Evolutionary conservation across 176 grass and related monocot genomes (phyloP).

Genomic region (Oryza longistaminata): DNA sequence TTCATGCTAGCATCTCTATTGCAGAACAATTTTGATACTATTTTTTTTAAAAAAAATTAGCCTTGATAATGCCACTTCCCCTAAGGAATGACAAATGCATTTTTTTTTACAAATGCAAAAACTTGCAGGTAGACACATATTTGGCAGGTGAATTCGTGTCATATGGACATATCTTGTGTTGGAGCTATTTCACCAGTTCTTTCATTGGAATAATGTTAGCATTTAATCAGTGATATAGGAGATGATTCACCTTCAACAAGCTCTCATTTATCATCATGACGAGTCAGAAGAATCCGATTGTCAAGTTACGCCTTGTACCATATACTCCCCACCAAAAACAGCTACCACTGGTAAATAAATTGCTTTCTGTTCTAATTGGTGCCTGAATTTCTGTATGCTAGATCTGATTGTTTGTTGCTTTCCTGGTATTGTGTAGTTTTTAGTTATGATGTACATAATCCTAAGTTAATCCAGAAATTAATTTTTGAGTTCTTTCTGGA

Average conservation of each 20-base stretch:
- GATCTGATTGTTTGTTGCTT: neutral
- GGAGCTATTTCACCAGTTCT: neutral
- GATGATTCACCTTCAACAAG: neutral
- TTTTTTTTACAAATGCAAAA: neutral
- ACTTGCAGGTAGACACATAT: neutral
- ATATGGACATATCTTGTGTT: neutral
- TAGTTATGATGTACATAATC: neutral
- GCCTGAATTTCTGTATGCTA: neutral
- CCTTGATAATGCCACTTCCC: too few relatives aligned
- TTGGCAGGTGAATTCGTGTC: neutral
- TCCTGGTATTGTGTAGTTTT: neutral
- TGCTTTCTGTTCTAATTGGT: neutral
- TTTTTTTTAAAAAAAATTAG: too few relatives aligned
- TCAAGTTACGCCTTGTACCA: neutral
- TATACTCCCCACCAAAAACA: neutral
- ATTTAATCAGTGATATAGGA: neutral
- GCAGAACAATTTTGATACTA: neutral
- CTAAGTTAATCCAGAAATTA: neutral
- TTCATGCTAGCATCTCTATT: neutral
- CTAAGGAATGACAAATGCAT: neutral
- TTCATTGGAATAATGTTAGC: neutral
- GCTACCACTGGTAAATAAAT: neutral
- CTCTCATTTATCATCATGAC: neutral
- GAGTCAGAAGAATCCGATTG: neutral
- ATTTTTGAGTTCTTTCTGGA: neutral